These are phyloP conservation scores for Boletellus emodensis DNA, from an alignment of 768 basidiomycete genomes.

Conservation along the genomic window DNA sequence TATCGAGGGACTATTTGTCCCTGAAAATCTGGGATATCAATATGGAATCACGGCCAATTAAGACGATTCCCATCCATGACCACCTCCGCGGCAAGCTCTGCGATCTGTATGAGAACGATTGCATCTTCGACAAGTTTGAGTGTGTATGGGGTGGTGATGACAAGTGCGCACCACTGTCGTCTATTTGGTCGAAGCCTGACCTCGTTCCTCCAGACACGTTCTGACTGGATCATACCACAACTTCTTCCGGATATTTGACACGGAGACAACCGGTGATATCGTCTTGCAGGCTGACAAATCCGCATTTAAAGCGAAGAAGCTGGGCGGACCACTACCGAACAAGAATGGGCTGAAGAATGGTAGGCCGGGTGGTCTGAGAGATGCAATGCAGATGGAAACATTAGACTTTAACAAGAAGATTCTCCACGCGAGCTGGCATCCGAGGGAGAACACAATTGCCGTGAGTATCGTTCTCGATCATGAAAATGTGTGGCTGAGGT, in stretches of 20 bases:
- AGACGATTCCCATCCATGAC: slow-evolving; percentile 98
- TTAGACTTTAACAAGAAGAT: slow-evolving; percentile 98
- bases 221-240: slow-evolving; percentile 99
- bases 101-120: slow-evolving; percentile 98
- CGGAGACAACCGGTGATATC: slow-evolving; percentile 80
- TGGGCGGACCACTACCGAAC: slow-evolving; percentile 77
- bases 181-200: slow-evolving; percentile 7
- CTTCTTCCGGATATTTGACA: slow-evolving; percentile 99
- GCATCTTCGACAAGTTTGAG: slow-evolving; percentile 99
- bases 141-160: slow-evolving; percentile 97
- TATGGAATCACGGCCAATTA: slow-evolving; percentile 94
- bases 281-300: slow-evolving; percentile 98
- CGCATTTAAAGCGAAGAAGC: slow-evolving; percentile 99
- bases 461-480: slow-evolving; percentile 44
- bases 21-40: slow-evolving; percentile 99
- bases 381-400: slow-evolving; percentile 82
- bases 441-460: slow-evolving; percentile 95
- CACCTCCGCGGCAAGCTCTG: slow-evolving; percentile 96
- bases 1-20: slow-evolving; percentile 95
- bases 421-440: slow-evolving; percentile 95
- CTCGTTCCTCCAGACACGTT: slow-evolving; percentile 62
- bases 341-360: slow-evolving; percentile 75
- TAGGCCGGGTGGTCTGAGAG: slow-evolving; percentile 64
- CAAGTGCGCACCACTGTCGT: slow-evolving; percentile 56
- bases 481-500: slow-evolving; percentile 5